Base-by-base conservation (phyloP, 768 basidiomycete species). In the Inosperma sp. region DNA sequence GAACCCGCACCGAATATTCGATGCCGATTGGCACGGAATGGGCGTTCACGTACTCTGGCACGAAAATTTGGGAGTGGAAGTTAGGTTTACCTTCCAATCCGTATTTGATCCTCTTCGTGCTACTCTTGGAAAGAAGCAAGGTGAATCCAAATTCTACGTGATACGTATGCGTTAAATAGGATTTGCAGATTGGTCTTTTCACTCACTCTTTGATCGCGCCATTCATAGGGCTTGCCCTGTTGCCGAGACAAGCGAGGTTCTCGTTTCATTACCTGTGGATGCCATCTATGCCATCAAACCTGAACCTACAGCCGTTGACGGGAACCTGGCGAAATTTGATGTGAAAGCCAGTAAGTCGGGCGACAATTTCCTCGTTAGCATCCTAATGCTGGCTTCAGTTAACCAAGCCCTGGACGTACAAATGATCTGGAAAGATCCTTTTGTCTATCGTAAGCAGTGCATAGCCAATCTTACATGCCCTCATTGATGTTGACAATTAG, bases 1-100 rank as follows among this genome's bases (percentile, higher is more conserved):
- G 36, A 90, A 93, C 61, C 88, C 92, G 0, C 90, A 95, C 58
- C 77, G 75, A 3, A 68, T 95, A 3, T 93, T 97, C 58, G 89
- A 92, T 56, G 88, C 90, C 4, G 85, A 92, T 59, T 96, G 91
- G 88, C 92, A 95, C 61, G 88, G 89, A 1, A 80, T 97, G 62
- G 80, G 84, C 7, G 71, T 95, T 1, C 86, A 92, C 63, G 88
- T 91, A 2, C 65, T 76, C 19, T 89, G 83, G 73, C 73, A 71
- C 17, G 70, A 74, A 35, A 71, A 71, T 5, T 66, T 65, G 27
- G 84, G 81, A 13, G 72, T 92, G 17, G 80, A 86, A 62, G 75
- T 90, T 29, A 71, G 74, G 53, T 66, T 94, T 46, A 76, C 76
- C 3, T 82, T 86, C 52, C 91, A 93, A 62, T 79, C 83, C 13